A percentile compares a stretch with the other conserved stretches of the same genome.
Evolutionary conservation across 2,329 filamentous ascomycete species (phyloP).

Genomic region (Fusarium bulbicola): DNA sequence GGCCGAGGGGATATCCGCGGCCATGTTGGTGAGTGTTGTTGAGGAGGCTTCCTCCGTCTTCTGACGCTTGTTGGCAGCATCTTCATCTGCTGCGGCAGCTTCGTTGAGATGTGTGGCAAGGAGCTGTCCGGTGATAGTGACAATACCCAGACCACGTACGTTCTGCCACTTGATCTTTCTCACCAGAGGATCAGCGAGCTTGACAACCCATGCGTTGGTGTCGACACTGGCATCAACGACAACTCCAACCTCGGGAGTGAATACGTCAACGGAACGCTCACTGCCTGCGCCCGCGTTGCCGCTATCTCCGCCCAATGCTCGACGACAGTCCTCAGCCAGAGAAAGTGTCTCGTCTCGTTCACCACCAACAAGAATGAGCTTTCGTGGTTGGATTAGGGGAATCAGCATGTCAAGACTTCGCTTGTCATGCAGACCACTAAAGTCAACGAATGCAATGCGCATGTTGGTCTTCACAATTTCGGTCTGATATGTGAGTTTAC

Average conservation of each 20-base stretch:
- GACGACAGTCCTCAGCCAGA: constrained; percentile 82
- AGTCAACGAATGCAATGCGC: constrained; percentile 88
- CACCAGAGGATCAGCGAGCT: constrained; percentile 84
- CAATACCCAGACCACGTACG: constrained; percentile 87
- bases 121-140: constrained; percentile 84
- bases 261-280: constrained; percentile 72
- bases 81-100: constrained; percentile 50
- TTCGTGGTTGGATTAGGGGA: constrained; percentile 90
- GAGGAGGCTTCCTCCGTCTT: constrained; percentile 53
- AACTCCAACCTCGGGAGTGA: constrained; percentile 79
- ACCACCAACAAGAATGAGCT: constrained; percentile 91
- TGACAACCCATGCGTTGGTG: constrained; percentile 96
- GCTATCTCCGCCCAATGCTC: constrained; percentile 57
- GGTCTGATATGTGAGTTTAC: constrained; percentile 74
- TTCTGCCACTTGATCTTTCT: constrained; percentile 94
- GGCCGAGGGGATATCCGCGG: constrained; percentile 35
- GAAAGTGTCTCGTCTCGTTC: constrained; percentile 79
- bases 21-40: constrained; percentile 39
- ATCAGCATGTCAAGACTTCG: constrained; percentile 94
- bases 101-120: constrained; percentile 56
- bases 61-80: constrained; percentile 58
- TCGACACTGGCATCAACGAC: constrained; percentile 92
- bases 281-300: constrained; percentile 46
- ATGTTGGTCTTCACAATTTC: constrained; percentile 74
- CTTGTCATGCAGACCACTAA: constrained; percentile 90